Evolutionary conservation across 106 monocot genomes (phyloP).

Genomic region (Platanthera zijinensis): DNA sequence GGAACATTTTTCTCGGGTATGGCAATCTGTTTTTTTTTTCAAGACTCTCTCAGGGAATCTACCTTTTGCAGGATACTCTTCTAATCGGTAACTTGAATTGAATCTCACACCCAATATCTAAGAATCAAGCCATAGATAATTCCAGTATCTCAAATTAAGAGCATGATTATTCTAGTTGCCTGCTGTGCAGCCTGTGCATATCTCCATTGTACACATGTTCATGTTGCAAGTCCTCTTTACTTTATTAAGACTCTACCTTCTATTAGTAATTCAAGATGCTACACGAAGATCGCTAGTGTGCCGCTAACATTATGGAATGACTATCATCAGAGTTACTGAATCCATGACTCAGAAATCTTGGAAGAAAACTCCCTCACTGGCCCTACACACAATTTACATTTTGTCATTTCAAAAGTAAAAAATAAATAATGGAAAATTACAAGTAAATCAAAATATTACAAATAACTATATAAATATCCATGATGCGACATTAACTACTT

Average conservation of each 20-base stretch:
- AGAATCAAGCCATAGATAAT: not conserved
- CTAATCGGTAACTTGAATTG: not conserved
- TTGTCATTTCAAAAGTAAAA: too few relatives aligned
- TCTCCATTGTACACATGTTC: not conserved
- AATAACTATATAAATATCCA: too few relatives aligned
- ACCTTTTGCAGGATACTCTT: not conserved
- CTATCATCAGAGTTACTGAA: too few relatives aligned
- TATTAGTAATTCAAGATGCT: too few relatives aligned
- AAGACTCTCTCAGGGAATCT: not conserved
- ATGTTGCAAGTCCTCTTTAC: not conserved
- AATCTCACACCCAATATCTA: not conserved
- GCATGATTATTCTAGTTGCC: not conserved
- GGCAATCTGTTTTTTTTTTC: not conserved
- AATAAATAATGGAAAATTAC: too few relatives aligned
- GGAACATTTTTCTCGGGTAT: not conserved
- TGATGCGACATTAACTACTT: too few relatives aligned
- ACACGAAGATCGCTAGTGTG: too few relatives aligned
- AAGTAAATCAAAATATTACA: too few relatives aligned
- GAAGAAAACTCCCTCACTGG: too few relatives aligned
- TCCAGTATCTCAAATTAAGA: not conserved
- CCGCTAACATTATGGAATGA: too few relatives aligned
- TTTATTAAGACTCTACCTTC: not conserved
- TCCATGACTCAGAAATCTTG: too few relatives aligned
- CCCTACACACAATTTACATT: too few relatives aligned
- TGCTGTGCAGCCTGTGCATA: not conserved